Conservation (phyloP, 2,329 filamentous ascomycete species). For the Fusarium anguioides region DNA sequence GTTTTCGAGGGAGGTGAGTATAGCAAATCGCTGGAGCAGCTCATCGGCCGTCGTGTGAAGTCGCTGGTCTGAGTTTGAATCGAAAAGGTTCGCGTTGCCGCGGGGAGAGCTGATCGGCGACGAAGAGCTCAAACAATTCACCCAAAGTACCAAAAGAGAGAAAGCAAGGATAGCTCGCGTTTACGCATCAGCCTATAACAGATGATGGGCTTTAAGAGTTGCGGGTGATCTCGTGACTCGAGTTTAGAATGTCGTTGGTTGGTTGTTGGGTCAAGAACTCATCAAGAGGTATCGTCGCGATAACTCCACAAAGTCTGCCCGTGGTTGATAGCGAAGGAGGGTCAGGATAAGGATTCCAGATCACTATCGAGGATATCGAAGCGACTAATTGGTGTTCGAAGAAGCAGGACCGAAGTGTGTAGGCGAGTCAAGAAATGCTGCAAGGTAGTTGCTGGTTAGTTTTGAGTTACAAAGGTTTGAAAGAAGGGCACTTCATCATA, state of each 20-base stretch:
- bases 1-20: conserved; percentile 23
- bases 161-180: conserved; percentile 51
- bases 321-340: conserved; percentile 10
- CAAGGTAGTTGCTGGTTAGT: conserved; percentile 43
- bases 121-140: conserved; percentile 42
- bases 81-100: conserved; percentile 18
- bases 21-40: conserved; percentile 33
- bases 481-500: conserved; percentile 41
- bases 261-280: conserved; percentile 46
- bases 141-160: conserved; percentile 49
- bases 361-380: conserved; percentile 23
- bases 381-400: conserved; percentile 16
- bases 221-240: conserved; percentile 24
- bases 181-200: conserved; percentile 52
- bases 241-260: conserved; percentile 17
- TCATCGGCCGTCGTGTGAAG: conserved; percentile 42
- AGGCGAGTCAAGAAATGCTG: conserved; percentile 43
- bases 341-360: conserved; percentile 4
- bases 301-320: conserved; percentile 19
- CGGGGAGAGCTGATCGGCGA: conserved; percentile 30
- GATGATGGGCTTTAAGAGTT: conserved; percentile 37
- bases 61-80: conserved; percentile 7
- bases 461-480: conserved; percentile 44
- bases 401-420: conserved; percentile 30
- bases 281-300: conserved; percentile 41